Evolutionary conservation across 1,139 yeast species (phyloP), one percentile per base, ranked within the genome.

Genomic region (Taphrina deformans): DNA sequence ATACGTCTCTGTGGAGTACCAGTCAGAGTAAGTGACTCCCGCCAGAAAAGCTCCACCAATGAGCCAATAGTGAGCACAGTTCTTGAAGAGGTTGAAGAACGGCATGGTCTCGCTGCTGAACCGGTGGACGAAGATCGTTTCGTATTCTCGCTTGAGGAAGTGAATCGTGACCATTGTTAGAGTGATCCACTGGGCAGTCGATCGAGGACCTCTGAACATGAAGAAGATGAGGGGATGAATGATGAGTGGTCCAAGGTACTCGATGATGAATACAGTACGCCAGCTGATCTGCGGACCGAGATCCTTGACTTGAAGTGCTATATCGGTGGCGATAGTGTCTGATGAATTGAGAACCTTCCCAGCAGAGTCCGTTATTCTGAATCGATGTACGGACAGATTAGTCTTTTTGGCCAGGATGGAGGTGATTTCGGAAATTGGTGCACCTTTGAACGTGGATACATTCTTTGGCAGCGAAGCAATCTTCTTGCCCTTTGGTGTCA

Each of bases 51-150:
- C 75, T 1, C 98, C 98, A 53, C 93, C 87, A 69, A 93, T 79
- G 33, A 89, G 75, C 97, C 98, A 92, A 78, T 93, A 93, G 75
- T 93, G 97, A 69, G 83, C 80, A 44, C 92, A 87, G 79, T 93
- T 93, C 78, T 92, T 90, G 81, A 93, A 88, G 69, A 93, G 79
- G 76, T 90, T 89, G 75, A 84, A 83, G 56, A 87, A 74, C 2
- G 99, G 99, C 99, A 93, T 93, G 31, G 99, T 93, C 31, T 90
- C 85, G 69, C 86, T 80, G 33, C 97, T 89, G 74, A 93, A 93
- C 69, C 79, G 82, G 77, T 93, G 99, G 56, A 93, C 86, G 72
- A 83, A 86, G 35, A 88, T 71, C 6, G 97, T 90, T 76, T 93
- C 99, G 69, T 82, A 82, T 75, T 91, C 97, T 74, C 99, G 86